phyloP scores from a whole-genome alignment of 1,139 yeast species.

The Taphrina wiesneri region DNA sequence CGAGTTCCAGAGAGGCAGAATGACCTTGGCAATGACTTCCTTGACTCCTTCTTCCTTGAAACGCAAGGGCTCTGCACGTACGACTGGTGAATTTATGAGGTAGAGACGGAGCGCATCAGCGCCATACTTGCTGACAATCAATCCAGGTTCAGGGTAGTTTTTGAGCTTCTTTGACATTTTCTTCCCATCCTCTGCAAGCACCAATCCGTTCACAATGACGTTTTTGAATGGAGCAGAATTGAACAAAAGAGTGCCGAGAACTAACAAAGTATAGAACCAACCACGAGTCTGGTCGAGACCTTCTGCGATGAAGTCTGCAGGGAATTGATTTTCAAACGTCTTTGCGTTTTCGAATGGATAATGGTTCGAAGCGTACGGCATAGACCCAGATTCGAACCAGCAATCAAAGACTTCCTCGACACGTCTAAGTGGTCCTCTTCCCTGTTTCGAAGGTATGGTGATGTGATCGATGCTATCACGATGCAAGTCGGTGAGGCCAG shows the following conservation, averaged over 20 bases:
- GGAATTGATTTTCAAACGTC: slow-evolving; percentile 70
- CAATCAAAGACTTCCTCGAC: slow-evolving; percentile 98
- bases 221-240: slow-evolving; percentile 91
- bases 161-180: slow-evolving; percentile 98
- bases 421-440: slow-evolving; percentile 84
- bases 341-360: slow-evolving; percentile 90
- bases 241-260: slow-evolving; percentile 91
- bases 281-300: slow-evolving; percentile 99
- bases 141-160: slow-evolving; percentile 93
- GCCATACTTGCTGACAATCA: slow-evolving; percentile 83
- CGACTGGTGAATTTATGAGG: slow-evolving; percentile 93
- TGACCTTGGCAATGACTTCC: slow-evolving; percentile 92
- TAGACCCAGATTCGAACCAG: slow-evolving; percentile 99
- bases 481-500: slow-evolving; percentile 82
- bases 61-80: slow-evolving; percentile 93
- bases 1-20: slow-evolving; percentile 98
- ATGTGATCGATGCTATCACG: slow-evolving; percentile 88
- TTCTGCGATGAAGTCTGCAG: slow-evolving; percentile 96
- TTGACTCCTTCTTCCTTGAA: slow-evolving; percentile 98
- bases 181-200: slow-evolving; percentile 96
- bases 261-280: slow-evolving; percentile 97
- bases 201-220: slow-evolving; percentile 95
- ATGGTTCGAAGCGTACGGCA: slow-evolving; percentile 97
- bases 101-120: slow-evolving; percentile 97
- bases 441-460: slow-evolving; percentile 89